These are phyloP conservation scores for Durusdinium trenchii DNA, from an alignment of 73 alveolate species.

Conservation along the genomic window DNA sequence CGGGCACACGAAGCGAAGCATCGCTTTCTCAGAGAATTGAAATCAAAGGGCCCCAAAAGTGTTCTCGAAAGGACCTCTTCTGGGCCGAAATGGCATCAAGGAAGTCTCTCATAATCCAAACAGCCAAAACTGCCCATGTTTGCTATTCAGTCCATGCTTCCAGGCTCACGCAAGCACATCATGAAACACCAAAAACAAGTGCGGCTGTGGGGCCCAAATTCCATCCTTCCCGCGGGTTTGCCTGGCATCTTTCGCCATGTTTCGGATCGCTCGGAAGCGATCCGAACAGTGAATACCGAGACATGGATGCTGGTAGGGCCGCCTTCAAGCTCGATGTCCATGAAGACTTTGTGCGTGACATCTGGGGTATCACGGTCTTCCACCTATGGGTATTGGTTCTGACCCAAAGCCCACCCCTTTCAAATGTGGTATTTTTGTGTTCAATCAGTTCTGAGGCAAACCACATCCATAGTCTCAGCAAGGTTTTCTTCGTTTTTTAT, in stretches of 20 bases:
- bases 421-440: too few relatives aligned
- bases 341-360: slow-evolving; percentile 71
- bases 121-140: neutral
- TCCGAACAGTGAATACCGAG: too few relatives aligned
- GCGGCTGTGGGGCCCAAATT: slow-evolving; percentile 48
- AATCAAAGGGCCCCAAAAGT: neutral
- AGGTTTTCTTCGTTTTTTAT: too few relatives aligned
- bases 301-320: neutral
- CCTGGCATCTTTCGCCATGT: too few relatives aligned
- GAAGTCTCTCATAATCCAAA: neutral
- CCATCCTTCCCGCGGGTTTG: slow-evolving; percentile 76
- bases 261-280: too few relatives aligned
- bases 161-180: neutral
- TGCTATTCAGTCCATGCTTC: too few relatives aligned
- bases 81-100: slow-evolving; percentile 11
- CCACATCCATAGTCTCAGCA: too few relatives aligned
- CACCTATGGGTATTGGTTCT: neutral
- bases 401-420: too few relatives aligned
- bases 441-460: too few relatives aligned
- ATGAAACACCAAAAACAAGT: neutral
- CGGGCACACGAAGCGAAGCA: slow-evolving; percentile 39
- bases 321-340: slow-evolving; percentile 90
- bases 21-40: slow-evolving; percentile 60
- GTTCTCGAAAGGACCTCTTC: slow-evolving; percentile 34
- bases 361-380: slow-evolving; percentile 70